phyloP scores from a whole-genome alignment of 2,329 filamentous ascomycete genomes.

The Aspergillus fischeri region DNA sequence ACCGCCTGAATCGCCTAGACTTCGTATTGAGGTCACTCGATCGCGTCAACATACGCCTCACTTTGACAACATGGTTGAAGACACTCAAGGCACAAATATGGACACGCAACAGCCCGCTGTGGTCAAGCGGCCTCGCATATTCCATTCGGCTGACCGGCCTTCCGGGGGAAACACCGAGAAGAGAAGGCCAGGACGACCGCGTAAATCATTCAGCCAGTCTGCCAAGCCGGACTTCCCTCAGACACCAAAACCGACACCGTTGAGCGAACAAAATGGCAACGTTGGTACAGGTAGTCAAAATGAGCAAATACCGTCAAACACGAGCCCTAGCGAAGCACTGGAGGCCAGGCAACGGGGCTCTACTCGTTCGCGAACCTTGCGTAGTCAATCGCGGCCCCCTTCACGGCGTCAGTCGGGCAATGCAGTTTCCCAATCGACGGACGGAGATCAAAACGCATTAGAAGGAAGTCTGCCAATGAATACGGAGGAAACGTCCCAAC shows the following conservation, averaged over 20 bases:
- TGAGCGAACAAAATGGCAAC: slow-evolving; percentile 18
- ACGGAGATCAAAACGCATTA: not conserved
- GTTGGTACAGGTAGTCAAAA: slow-evolving; percentile 6
- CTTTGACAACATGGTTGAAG: not conserved
- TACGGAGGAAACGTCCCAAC: not conserved
- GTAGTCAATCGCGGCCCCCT: slow-evolving; percentile 15
- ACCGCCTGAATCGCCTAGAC: slow-evolving; percentile 6
- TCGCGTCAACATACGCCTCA: slow-evolving; percentile 7
- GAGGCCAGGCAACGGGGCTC: slow-evolving; percentile 4
- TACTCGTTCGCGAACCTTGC: slow-evolving; percentile 11
- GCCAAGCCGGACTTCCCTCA: slow-evolving; percentile 9
- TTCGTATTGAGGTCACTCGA: slow-evolving; percentile 14
- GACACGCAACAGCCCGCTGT: slow-evolving; percentile 18
- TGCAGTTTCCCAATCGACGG: not conserved
- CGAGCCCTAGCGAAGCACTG: slow-evolving; percentile 10
- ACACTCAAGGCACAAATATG: not conserved
- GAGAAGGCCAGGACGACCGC: slow-evolving; percentile 24
- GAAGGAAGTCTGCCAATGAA: not conserved
- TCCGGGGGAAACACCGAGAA: slow-evolving; percentile 8
- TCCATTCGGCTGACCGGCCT: slow-evolving; percentile 7
- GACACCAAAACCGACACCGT: slow-evolving; percentile 11
- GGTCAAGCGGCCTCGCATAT: slow-evolving; percentile 30
- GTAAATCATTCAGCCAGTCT: slow-evolving; percentile 23
- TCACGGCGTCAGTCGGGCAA: not conserved
- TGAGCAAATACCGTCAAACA: slow-evolving; percentile 5